Conservation (phyloP, 1,139 yeast genomes). For the Yamadazyma conglobata region DNA sequence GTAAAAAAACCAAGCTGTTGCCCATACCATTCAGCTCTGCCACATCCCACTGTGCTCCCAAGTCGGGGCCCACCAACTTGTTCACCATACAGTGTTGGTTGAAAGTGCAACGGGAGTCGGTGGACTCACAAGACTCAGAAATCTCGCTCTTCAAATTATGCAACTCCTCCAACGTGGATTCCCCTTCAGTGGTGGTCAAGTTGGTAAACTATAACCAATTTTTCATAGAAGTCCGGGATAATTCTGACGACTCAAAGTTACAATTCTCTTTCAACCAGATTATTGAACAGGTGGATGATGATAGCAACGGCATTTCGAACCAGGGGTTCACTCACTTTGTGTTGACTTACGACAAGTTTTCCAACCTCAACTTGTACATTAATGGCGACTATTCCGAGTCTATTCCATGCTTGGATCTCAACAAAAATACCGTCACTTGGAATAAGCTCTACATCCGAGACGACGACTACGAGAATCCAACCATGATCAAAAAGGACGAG, state of each 20-base stretch:
- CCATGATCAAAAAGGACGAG: conserved; percentile 20
- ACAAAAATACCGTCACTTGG: conserved; percentile 29
- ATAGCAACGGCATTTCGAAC: conserved; percentile 13
- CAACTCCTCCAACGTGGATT: conserved; percentile 21
- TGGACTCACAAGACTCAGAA: conserved; percentile 16
- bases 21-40: conserved; percentile 25
- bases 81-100: conserved; percentile 39
- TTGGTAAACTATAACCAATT: conserved; percentile 31
- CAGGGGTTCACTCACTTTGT: conserved; percentile 34
- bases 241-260: conserved; percentile 23
- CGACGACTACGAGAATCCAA: conserved; percentile 7
- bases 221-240: conserved; percentile 27
- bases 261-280: conserved; percentile 37
- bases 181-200: conserved; percentile 26
- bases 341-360: conserved; percentile 35
- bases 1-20: conserved; percentile 14
- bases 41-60: too few species aligned
- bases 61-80: conserved; percentile 15
- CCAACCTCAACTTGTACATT: conserved; percentile 35
- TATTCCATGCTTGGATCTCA: conserved; percentile 40
- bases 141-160: conserved; percentile 27
- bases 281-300: too few species aligned
- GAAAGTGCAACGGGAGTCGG: conserved; percentile 18
- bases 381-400: conserved; percentile 46
- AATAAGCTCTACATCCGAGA: conserved; percentile 39